Percentiles rank a stretch among this genome's conserved stretches.
phyloP scores from a whole-genome alignment of 1,284 basidiomycete genomes.

The Hypsizygus ulmarius region DNA sequence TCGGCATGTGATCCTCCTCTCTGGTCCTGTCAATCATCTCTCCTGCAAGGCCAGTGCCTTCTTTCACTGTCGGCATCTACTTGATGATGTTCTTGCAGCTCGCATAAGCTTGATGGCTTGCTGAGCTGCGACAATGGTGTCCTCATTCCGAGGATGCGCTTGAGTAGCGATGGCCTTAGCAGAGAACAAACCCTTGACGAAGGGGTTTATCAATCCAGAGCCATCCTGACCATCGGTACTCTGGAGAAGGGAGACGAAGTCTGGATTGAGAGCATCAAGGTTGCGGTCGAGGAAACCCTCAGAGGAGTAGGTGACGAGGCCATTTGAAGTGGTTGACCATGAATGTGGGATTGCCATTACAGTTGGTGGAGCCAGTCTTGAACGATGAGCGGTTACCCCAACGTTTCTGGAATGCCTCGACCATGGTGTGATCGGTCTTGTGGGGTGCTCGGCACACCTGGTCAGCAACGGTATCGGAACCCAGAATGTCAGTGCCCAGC shows the following conservation, averaged over 20 bases:
- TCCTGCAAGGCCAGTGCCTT: conserved; percentile 26
- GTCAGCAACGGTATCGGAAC: conserved; percentile 73
- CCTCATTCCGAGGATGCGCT: conserved; percentile 87
- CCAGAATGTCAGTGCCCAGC: conserved; percentile 93
- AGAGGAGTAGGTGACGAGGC: conserved; percentile 87
- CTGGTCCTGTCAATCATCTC: conserved; percentile 28
- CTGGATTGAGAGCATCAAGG: conserved; percentile 86
- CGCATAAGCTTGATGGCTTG: conserved; percentile 93
- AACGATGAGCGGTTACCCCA: conserved; percentile 94
- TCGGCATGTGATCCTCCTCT: conserved; percentile 45
- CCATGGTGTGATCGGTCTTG: conserved; percentile 93
- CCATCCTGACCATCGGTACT: conserved; percentile 64
- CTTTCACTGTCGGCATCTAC: conserved; percentile 58
- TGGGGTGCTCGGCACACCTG: conserved; percentile 84
- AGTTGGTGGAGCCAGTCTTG: conserved; percentile 74
- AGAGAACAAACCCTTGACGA: conserved; percentile 88
- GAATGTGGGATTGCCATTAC: conserved; percentile 84
- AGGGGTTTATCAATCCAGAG: conserved; percentile 82
- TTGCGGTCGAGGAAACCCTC: conserved; percentile 91
- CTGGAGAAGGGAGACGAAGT: conserved; percentile 87
- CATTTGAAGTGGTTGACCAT: conserved; percentile 91
- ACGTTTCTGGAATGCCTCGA: conserved; percentile 90
- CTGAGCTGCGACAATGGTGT: conserved; percentile 92
- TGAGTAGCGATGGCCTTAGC: conserved; percentile 87
- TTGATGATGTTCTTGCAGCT: conserved; percentile 70